Percentiles rank a stretch among this genome's conserved stretches.
Evolutionary conservation across 345 rosid genomes (phyloP).

Genomic region (Syzygium aqueum): DNA sequence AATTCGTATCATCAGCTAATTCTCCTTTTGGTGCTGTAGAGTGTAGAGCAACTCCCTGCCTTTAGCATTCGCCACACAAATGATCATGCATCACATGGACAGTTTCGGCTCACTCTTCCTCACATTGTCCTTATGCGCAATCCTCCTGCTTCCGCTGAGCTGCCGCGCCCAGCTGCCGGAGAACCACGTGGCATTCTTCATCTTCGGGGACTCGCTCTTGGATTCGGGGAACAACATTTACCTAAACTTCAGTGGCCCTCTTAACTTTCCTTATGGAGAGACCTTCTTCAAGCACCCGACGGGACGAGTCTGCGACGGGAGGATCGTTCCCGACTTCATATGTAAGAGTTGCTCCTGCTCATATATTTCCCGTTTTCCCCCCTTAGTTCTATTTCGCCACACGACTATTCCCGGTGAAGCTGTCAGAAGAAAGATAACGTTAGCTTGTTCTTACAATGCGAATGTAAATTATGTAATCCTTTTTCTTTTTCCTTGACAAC

Average conservation of each 20-base stretch:
- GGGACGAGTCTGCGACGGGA: constrained; percentile 3
- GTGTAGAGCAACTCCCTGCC: neutral
- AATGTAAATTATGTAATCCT: neutral
- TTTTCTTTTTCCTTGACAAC: neutral
- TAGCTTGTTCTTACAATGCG: neutral
- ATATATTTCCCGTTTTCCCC: neutral
- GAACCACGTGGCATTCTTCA: neutral
- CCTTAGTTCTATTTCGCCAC: neutral
- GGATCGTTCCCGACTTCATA: constrained; percentile 9
- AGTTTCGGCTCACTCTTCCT: neutral
- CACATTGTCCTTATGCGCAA: neutral
- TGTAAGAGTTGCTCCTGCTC: constrained; percentile 2
- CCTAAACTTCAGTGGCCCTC: neutral
- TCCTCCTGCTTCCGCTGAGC: neutral
- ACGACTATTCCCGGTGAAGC: neutral
- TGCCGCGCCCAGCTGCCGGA: neutral
- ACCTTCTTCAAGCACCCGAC: constrained; percentile 9
- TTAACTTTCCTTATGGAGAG: neutral
- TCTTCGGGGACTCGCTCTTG: constrained; percentile 10
- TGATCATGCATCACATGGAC: neutral
- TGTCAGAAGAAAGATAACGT: neutral
- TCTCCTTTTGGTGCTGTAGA: neutral
- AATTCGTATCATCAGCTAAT: neutral
- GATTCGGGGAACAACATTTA: constrained; percentile 3
- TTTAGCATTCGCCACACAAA: neutral